phyloP scores from a whole-genome alignment of 1,284 basidiomycete species.

The Austroboletus niveus region DNA sequence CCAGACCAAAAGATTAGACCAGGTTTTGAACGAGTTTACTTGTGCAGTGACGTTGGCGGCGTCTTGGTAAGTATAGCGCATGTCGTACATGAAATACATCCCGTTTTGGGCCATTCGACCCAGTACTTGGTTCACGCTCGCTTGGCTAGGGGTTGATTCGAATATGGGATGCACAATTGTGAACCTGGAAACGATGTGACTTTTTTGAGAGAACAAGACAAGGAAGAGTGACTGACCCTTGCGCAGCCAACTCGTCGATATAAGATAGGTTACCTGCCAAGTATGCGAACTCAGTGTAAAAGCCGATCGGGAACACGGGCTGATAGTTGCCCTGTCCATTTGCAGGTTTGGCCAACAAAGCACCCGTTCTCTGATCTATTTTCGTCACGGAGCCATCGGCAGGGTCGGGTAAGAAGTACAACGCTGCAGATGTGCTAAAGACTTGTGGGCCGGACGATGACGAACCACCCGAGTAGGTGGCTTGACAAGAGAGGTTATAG shows the following conservation, averaged over 20 bases:
- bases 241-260: conserved; percentile 53
- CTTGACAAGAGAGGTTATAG: conserved; percentile 30
- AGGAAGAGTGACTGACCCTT: conserved; percentile 49
- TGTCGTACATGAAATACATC: conserved; percentile 76
- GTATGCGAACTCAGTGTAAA: conserved; percentile 70
- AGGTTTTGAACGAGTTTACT: conserved; percentile 64
- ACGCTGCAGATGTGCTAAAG: conserved; percentile 44
- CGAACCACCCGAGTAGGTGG: conserved; percentile 20
- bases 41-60: conserved; percentile 56
- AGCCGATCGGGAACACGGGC: conserved; percentile 69
- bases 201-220: neutral
- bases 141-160: conserved; percentile 52
- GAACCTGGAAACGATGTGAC: conserved; percentile 25
- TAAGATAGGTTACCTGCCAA: conserved; percentile 54
- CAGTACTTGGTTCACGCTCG: conserved; percentile 48
- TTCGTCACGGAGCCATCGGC: conserved; percentile 54
- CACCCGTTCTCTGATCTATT: conserved; percentile 69
- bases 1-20: conserved; percentile 70
- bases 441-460: conserved; percentile 36
- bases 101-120: conserved; percentile 69
- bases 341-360: conserved; percentile 55
- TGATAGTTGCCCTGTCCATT: conserved; percentile 49
- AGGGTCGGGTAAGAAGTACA: conserved; percentile 62
- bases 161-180: conserved; percentile 59
- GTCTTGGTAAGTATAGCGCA: conserved; percentile 67